Conservation (phyloP, 2,329 filamentous ascomycete genomes). For the Sporothrix schenckii region DNA sequence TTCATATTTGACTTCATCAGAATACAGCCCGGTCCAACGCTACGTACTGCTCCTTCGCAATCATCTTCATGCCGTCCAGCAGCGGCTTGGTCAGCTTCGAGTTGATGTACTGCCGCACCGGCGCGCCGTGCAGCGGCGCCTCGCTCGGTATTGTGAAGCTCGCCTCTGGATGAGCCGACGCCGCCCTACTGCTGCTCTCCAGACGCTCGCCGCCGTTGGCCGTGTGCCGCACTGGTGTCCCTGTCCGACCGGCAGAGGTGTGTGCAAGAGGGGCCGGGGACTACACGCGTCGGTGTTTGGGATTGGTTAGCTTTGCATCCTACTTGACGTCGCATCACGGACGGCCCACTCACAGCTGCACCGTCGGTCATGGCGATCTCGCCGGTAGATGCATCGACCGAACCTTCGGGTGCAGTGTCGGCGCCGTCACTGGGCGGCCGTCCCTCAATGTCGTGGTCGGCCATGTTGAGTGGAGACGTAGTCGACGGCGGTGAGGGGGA, state of each 20-base stretch:
- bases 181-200: slow-evolving; percentile 53
- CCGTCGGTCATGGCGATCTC: slow-evolving; percentile 22
- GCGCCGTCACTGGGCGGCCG: slow-evolving; percentile 15
- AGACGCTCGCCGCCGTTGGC: slow-evolving; percentile 38
- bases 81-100: slow-evolving; percentile 68
- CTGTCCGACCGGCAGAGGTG: slow-evolving; percentile 46
- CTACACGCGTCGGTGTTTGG: background rate
- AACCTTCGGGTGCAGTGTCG: slow-evolving; percentile 10
- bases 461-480: background rate
- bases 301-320: too few relatives aligned
- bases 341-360: background rate
- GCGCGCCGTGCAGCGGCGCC: slow-evolving; percentile 66
- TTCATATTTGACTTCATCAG: too few relatives aligned
- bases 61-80: slow-evolving; percentile 73
- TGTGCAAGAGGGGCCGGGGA: slow-evolving; percentile 22
- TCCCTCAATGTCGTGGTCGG: slow-evolving; percentile 18
- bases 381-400: background rate
- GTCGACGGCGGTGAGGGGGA: background rate
- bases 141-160: slow-evolving; percentile 60
- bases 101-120: slow-evolving; percentile 71
- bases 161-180: slow-evolving; percentile 59
- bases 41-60: slow-evolving; percentile 71
- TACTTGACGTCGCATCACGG: background rate
- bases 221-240: slow-evolving; percentile 51
- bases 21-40: background rate